Evolutionary conservation across 805 yeast species (phyloP).

Genomic region (Lipomyces yamadae): DNA sequence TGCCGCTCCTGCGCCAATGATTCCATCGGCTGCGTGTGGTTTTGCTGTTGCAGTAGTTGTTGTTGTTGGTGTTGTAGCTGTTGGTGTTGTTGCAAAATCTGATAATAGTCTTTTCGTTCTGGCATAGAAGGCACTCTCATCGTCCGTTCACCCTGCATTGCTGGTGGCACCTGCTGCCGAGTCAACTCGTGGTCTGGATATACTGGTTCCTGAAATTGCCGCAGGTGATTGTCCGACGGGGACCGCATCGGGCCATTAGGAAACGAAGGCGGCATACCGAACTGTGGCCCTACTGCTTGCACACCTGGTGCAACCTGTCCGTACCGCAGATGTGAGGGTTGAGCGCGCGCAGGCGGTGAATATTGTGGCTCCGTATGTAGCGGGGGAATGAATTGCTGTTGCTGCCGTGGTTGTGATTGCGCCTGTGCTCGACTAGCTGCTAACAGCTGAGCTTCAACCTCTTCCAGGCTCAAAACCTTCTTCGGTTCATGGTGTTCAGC

Average conservation of each 20-base stretch:
- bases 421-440: slow-evolving; percentile 44
- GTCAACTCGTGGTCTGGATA: slow-evolving; percentile 24
- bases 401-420: slow-evolving; percentile 35
- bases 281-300: neutral
- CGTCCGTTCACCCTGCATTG: slow-evolving; percentile 4
- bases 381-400: slow-evolving; percentile 5
- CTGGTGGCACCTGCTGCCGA: slow-evolving; percentile 36
- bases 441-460: slow-evolving; percentile 78
- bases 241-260: slow-evolving; percentile 40
- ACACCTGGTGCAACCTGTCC: neutral
- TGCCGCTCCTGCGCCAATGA: slow-evolving; percentile 15
- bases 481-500: slow-evolving; percentile 38
- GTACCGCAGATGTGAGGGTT: neutral
- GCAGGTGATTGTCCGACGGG: slow-evolving; percentile 33
- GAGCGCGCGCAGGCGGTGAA: neutral
- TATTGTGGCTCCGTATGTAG: slow-evolving; percentile 23
- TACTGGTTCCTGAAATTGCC: neutral
- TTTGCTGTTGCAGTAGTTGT: slow-evolving; percentile 4
- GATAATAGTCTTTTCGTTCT: slow-evolving; percentile 32
- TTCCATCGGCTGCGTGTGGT: neutral
- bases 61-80: slow-evolving; percentile 13
- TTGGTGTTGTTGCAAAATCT: slow-evolving; percentile 18
- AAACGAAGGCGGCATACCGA: neutral
- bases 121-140: slow-evolving; percentile 38
- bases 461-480: slow-evolving; percentile 73